These are phyloP conservation scores for Crithidia fasciculata DNA, from an alignment of 208 protist genomes.

Conservation along the genomic window DNA sequence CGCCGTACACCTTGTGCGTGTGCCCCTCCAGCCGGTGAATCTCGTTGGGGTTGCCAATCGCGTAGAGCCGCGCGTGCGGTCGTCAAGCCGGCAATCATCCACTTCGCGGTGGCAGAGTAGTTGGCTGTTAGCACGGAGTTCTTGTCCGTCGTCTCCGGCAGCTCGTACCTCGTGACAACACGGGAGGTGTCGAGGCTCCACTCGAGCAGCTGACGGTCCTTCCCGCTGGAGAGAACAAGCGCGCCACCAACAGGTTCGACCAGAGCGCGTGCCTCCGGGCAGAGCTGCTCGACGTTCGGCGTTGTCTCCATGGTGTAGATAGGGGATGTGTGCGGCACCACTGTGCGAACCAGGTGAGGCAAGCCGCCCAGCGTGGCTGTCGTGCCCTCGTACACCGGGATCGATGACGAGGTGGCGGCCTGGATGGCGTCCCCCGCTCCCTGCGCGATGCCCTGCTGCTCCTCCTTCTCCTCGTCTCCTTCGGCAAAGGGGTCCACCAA, in stretches of 20 bases:
- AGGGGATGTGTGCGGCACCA: slow-evolving; percentile 36
- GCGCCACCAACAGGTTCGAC: slow-evolving; percentile 19
- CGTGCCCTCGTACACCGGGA: slow-evolving; percentile 5
- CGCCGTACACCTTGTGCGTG: slow-evolving; percentile 65
- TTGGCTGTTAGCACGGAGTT: slow-evolving; percentile 29
- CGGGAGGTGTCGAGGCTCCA: slow-evolving; percentile 29
- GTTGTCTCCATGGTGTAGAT: slow-evolving; percentile 55
- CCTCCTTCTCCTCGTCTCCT: slow-evolving; percentile 18
- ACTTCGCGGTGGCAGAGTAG: slow-evolving; percentile 31
- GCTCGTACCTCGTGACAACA: slow-evolving; percentile 29
- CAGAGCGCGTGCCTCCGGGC: slow-evolving; percentile 19
- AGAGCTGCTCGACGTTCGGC: slow-evolving; percentile 18
- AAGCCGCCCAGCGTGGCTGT: slow-evolving; percentile 9
- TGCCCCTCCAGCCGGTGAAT: slow-evolving; percentile 46
- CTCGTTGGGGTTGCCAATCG: slow-evolving; percentile 28
- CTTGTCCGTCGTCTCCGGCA: slow-evolving; percentile 21
- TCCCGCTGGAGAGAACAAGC: slow-evolving; percentile 34
- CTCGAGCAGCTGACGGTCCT: slow-evolving; percentile 36
- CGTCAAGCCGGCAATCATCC: slow-evolving; percentile 39
- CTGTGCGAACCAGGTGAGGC: slow-evolving; percentile 30
- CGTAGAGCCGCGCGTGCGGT: slow-evolving; percentile 35
- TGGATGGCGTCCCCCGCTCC: slow-evolving; percentile 12
- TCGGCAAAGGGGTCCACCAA: slow-evolving; percentile 55
- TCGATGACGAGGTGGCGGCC: background rate
- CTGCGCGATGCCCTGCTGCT: slow-evolving; percentile 7